Conservation (phyloP, 345 rosid species). For the Gossypium australe region DNA sequence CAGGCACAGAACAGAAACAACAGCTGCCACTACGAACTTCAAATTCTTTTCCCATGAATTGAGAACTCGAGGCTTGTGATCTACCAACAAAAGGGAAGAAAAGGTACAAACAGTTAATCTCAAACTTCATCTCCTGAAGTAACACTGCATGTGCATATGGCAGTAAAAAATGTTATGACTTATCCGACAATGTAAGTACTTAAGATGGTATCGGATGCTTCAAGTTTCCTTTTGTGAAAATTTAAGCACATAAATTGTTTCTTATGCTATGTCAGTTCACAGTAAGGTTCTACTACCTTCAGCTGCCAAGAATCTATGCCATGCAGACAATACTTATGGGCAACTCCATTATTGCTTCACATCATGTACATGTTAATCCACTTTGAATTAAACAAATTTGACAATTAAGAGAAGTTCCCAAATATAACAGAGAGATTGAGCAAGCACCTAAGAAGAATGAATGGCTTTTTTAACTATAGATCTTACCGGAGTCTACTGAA, state of each 20-base stretch:
- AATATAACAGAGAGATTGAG: slow-evolving; percentile 7
- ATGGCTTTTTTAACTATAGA: neutral
- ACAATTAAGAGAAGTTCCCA: neutral
- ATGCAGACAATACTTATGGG: neutral
- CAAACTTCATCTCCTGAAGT: slow-evolving; percentile 3
- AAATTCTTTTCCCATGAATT: neutral
- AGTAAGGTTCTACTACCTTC: neutral
- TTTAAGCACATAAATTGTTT: neutral
- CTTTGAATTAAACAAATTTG: neutral
- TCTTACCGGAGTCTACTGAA: slow-evolving; percentile 32
- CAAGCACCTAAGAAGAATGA: neutral
- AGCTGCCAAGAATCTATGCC: neutral
- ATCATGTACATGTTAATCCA: neutral
- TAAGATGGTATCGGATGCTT: neutral
- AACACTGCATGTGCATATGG: neutral
- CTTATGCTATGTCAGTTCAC: neutral
- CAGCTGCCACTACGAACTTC: slow-evolving; percentile 15
- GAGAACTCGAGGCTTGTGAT: slow-evolving; percentile 12
- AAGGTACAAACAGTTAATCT: neutral
- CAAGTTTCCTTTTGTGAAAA: neutral
- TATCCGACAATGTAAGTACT: neutral
- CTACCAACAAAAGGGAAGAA: neutral
- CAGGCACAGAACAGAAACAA: slow-evolving; percentile 11
- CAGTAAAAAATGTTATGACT: neutral
- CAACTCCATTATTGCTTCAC: neutral